Evolutionary conservation across 805 yeast genomes (phyloP), one percentile per base, ranked within the genome.

Genomic region (Candida ficus): DNA sequence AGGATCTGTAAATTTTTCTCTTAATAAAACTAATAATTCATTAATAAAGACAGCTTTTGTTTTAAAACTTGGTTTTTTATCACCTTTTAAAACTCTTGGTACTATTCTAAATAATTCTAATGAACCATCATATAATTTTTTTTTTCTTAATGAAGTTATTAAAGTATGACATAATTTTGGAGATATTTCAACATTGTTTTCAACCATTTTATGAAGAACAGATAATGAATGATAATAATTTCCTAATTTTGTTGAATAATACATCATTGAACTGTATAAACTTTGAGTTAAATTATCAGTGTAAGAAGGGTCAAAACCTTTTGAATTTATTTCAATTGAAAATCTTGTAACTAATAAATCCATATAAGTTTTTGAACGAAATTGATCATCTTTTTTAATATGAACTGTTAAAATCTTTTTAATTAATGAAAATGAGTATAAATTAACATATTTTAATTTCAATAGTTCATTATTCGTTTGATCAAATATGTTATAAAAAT

Each of bases 251-350:
- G 46, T 40, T 2, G 54, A 39, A 16, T 41, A 46, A 37, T 43
- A 50, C n/a, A 45, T 43, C 13, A 52, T 39, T 22, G 44, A 37
- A 29, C 48, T 53, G 28, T 53, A 53, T 12, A 53, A 31, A 18
- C 40, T 34, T 5, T 36, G 18, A 8, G 17, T 10, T 17, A 8
- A 7, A 11, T 5, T 32, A 38, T n/a, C 22, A 18, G 13, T 29
- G 21, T 9, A 25, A 16, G 19, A 16, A n/a, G 16, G 35, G 17
- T 7, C 25, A 19, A 16, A 27, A 22, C 18, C 27, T 7, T 16
- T 25, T 12, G 11, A 20, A 18, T 5, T 13, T 20, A 28, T 21
- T 8, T 37, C 42, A 20, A 38, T 21, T 11, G 28, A 28, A 18
- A 38, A 38, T 32, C 39, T 46, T 2, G 38, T 14, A 18, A 46